phyloP scores from a whole-genome alignment of 768 basidiomycete species.

The Tricholoma hemisulphureum region DNA sequence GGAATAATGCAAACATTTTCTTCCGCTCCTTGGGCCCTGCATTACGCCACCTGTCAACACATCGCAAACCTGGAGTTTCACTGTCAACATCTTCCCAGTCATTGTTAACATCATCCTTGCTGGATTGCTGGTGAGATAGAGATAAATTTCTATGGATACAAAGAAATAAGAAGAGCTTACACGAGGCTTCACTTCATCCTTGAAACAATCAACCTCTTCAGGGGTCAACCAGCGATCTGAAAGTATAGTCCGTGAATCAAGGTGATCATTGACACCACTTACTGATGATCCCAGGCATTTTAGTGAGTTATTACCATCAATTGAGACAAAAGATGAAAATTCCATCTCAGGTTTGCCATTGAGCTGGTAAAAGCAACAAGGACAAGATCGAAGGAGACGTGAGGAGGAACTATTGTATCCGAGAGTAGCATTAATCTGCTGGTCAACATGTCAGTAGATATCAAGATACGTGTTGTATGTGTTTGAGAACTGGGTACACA shows the following conservation, averaged over 20 bases:
- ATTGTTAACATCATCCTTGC: not conserved
- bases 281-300: not conserved
- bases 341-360: not conserved
- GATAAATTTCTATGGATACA: not conserved
- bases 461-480: constrained; percentile 1
- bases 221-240: not conserved
- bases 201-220: not conserved
- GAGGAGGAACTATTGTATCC: not conserved
- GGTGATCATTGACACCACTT: not conserved
- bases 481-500: not conserved
- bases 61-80: not conserved
- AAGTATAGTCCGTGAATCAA: not conserved
- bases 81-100: not conserved
- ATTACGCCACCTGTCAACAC: not conserved
- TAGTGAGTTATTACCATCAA: not conserved
- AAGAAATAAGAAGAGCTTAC: not conserved
- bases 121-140: not conserved
- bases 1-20: not conserved
- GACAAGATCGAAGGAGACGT: not conserved
- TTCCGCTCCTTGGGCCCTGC: not conserved
- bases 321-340: not conserved
- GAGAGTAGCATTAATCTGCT: not conserved
- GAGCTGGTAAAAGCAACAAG: not conserved
- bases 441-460: not conserved
- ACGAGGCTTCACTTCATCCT: not conserved